A percentile compares a stretch with the other conserved stretches of the same genome.
These are phyloP conservation scores for Schoenoplectus tabernaemontani DNA, from an alignment of 202 grass and related monocot genomes.

Conservation along the genomic window DNA sequence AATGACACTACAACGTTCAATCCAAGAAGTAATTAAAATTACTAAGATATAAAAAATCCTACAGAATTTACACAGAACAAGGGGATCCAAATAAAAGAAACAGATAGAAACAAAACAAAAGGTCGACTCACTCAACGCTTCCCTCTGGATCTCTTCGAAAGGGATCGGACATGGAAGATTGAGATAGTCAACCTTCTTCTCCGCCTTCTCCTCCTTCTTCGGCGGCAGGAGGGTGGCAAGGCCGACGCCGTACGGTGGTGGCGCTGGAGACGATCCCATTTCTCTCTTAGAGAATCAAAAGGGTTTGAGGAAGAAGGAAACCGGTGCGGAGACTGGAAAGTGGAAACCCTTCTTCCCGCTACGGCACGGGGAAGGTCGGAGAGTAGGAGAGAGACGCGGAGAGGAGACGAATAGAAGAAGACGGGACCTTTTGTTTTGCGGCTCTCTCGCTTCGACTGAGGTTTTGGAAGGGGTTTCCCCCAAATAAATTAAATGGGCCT, in stretches of 20 bases:
- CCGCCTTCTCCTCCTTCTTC: slow-evolving; percentile 36
- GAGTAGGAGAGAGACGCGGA: neutral
- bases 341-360: slow-evolving; percentile 20
- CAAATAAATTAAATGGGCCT: neutral
- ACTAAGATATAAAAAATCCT: too few relatives aligned
- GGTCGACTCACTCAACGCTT: slow-evolving; percentile 75
- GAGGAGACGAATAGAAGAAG: neutral
- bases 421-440: slow-evolving; percentile 14
- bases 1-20: slow-evolving; percentile 64
- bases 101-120: slow-evolving; percentile 13
- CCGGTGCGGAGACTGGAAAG: too few relatives aligned
- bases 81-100: slow-evolving; percentile 28
- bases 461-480: slow-evolving; percentile 34
- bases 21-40: slow-evolving; percentile 21
- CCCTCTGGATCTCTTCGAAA: slow-evolving; percentile 99
- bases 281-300: neutral
- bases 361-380: slow-evolving; percentile 15
- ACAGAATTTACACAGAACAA: neutral
- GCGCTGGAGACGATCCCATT: slow-evolving; percentile 48
- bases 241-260: slow-evolving; percentile 43
- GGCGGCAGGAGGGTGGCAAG: slow-evolving; percentile 60
- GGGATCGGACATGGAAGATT: slow-evolving; percentile 87
- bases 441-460: neutral
- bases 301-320: neutral
- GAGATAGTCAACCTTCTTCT: slow-evolving; percentile 89